Evolutionary conservation across 352 stramenopile genomes (phyloP), one percentile per base, ranked within the genome.

Genomic region (Globisporangium sylvaticum): DNA sequence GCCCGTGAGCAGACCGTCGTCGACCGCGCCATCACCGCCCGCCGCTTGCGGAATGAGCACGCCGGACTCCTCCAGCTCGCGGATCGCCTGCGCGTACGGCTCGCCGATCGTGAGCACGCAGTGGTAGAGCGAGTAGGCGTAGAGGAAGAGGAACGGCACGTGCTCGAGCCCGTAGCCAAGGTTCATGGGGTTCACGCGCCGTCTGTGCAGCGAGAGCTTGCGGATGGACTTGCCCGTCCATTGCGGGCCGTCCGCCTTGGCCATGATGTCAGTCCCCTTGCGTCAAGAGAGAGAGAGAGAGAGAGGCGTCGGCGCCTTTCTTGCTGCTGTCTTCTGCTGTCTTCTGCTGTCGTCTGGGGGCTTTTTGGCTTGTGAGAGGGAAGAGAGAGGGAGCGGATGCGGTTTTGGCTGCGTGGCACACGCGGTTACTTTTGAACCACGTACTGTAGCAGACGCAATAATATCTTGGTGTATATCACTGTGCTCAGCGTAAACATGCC

Each of bases 221-320:
- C 73, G 81, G 62, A 92, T 90, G 50, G 79, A 88, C 64, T 85
- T 81, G 58, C 84, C 84, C 37, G 84, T 92, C 83, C 83, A 91
- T 69, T 81, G 81, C 64, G 77, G 71, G 46, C 63, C 69, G 24
- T 76, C 66, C 22, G 68, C 48, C 54, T 82, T 84, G 59, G 37
- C 20, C 34, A 54, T 39, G 24, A 24, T 29, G 22, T 53, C 22
- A 20, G 37, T 20, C 12, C 37, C 37, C 25, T 12, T 9, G 3
- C n/a, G 31, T 34, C 60, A n/a, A 50, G 27, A 48, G 60, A 58
- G 18, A n/a, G 46, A 12, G 25, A 37, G 39, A 37, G 24, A 18
- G 5, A 44, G 42, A 25, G 24, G 9, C 0, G 57, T 48, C 15
- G 42, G 42, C 42, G 29, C 25, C 14, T 64, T 27, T 27, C 24